These are phyloP conservation scores for Globisporangium perplexum DNA, from an alignment of 352 stramenopile genomes.

Conservation along the genomic window DNA sequence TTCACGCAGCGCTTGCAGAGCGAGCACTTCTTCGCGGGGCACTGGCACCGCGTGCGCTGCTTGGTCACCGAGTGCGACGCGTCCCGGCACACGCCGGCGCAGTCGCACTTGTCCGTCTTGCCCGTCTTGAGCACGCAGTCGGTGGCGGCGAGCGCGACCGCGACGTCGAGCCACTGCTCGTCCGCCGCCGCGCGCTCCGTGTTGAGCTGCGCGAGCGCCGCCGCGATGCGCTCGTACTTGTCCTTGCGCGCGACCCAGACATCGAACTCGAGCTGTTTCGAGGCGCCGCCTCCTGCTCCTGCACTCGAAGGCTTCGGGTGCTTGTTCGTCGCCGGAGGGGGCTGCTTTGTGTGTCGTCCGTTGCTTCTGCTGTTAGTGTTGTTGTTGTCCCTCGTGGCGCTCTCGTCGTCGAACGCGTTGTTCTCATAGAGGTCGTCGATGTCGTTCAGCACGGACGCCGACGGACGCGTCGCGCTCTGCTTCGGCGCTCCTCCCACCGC, in stretches of 20 bases:
- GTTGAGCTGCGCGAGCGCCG: constrained; percentile 57
- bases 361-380: constrained; percentile 10
- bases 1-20: constrained; percentile 63
- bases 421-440: constrained; percentile 79
- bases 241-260: constrained; percentile 84
- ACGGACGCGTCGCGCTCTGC: constrained; percentile 15
- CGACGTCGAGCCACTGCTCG: constrained; percentile 67
- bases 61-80: constrained; percentile 53
- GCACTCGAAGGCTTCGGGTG: background rate
- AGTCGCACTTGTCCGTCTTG: constrained; percentile 65
- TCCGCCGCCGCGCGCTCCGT: constrained; percentile 47
- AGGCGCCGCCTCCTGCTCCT: too few relatives aligned
- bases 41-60: constrained; percentile 74
- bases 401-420: constrained; percentile 62
- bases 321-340: background rate
- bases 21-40: constrained; percentile 73
- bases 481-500: too few relatives aligned
- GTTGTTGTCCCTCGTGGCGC: constrained; percentile 12
- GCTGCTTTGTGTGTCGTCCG: constrained; percentile 5
- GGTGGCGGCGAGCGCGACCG: constrained; percentile 66
- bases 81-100: constrained; percentile 56
- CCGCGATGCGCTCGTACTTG: constrained; percentile 77
- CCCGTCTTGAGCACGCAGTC: constrained; percentile 76
- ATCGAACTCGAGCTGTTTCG: constrained; percentile 57
- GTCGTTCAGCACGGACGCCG: constrained; percentile 35